Evolutionary conservation across 1,284 basidiomycete genomes (phyloP).

Genomic region (Sporisorium scitamineum): DNA sequence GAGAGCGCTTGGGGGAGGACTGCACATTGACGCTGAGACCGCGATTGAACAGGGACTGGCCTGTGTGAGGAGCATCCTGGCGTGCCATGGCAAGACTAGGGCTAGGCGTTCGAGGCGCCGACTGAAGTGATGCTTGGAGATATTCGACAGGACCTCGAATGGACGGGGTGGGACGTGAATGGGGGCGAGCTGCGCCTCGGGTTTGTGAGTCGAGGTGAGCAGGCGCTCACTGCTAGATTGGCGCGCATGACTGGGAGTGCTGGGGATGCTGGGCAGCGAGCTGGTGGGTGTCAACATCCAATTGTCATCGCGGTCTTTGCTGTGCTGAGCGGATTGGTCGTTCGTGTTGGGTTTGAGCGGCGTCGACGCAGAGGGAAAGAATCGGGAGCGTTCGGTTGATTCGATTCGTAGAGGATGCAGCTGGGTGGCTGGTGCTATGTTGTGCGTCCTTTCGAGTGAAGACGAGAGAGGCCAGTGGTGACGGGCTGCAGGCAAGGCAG

Average conservation of each 20-base stretch:
- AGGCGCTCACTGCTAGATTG: constrained; percentile 31
- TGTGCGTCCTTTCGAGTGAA: constrained; percentile 24
- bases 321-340: background rate
- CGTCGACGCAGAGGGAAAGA: constrained; percentile 30
- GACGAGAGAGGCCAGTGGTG: constrained; percentile 44
- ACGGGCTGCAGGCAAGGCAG: constrained; percentile 11
- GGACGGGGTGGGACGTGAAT: constrained; percentile 8
- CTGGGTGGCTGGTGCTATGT: constrained; percentile 27
- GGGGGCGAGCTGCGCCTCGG: background rate
- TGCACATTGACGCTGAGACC: constrained; percentile 29
- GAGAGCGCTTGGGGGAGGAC: constrained; percentile 45
- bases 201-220: background rate
- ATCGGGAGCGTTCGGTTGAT: constrained; percentile 23
- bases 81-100: constrained; percentile 20
- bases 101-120: constrained; percentile 32
- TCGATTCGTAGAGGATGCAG: constrained; percentile 44
- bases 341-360: constrained; percentile 14
- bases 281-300: constrained; percentile 59
- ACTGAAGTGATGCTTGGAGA: constrained; percentile 22
- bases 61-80: constrained; percentile 14
- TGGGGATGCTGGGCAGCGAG: constrained; percentile 57
- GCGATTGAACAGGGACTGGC: constrained; percentile 34
- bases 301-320: constrained; percentile 36
- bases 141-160: constrained; percentile 38
- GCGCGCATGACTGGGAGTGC: constrained; percentile 41